phyloP scores from a whole-genome alignment of 805 yeast genomes.

The Pichia manshurica region DNA sequence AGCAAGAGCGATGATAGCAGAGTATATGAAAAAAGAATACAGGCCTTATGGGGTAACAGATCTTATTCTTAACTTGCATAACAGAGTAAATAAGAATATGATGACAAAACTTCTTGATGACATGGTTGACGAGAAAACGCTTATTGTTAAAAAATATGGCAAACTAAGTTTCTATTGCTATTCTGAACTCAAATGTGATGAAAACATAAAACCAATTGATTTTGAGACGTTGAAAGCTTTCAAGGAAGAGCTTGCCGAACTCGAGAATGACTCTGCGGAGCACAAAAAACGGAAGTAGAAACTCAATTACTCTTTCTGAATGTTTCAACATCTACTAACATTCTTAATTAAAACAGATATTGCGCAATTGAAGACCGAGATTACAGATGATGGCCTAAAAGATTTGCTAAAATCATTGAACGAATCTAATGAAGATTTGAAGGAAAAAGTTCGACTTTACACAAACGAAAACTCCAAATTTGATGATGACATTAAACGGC shows the following conservation, averaged over 20 bases:
- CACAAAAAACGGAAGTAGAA: conserved; percentile 2
- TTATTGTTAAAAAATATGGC: conserved; percentile 38
- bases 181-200: conserved; percentile 13
- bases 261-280: background rate
- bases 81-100: conserved; percentile 31
- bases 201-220: background rate
- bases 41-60: conserved; percentile 46
- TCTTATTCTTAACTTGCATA: conserved; percentile 40
- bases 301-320: background rate
- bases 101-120: conserved; percentile 34
- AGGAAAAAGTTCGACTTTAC: background rate
- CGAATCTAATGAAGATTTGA: background rate
- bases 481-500: background rate
- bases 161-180: conserved; percentile 40
- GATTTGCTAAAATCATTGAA: background rate
- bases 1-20: conserved; percentile 11
- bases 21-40: conserved; percentile 39
- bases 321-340: conserved; percentile 1
- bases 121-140: conserved; percentile 30
- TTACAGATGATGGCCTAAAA: background rate
- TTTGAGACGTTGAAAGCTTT: conserved; percentile 8
- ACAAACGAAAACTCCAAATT: background rate
- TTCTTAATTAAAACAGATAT: conserved; percentile 7
- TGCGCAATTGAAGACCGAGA: conserved; percentile 1
- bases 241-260: background rate